phyloP scores from a whole-genome alignment of 164 flowering plant genomes.

The Stephania japonica region DNA sequence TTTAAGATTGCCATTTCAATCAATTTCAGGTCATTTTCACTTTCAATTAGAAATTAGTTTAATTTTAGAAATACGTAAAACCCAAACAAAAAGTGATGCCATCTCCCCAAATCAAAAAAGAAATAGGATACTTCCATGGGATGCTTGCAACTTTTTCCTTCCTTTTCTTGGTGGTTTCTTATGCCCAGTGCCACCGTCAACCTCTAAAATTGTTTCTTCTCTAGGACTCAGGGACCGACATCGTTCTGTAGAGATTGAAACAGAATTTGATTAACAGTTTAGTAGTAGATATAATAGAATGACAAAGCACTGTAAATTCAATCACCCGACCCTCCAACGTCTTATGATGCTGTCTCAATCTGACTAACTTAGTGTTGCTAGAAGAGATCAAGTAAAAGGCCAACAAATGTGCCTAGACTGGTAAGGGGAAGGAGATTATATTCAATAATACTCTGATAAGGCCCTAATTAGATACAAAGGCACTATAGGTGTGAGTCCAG shows the following conservation, averaged over 20 bases:
- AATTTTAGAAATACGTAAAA: background rate
- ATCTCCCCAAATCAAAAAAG: background rate
- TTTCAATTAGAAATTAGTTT: background rate
- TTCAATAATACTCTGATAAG: background rate
- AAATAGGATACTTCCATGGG: slow-evolving; percentile 51
- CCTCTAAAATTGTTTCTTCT: slow-evolving; percentile 35
- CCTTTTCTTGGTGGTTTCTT: slow-evolving; percentile 70
- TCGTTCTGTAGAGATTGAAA: slow-evolving; percentile 41
- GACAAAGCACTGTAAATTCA: background rate
- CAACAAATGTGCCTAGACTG: background rate
- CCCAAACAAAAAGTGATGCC: background rate
- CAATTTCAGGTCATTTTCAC: background rate
- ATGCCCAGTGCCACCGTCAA: slow-evolving; percentile 42
- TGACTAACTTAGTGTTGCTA: background rate
- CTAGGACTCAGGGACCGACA: slow-evolving; percentile 43
- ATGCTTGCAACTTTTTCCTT: slow-evolving; percentile 44
- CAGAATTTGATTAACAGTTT: slow-evolving; percentile 7
- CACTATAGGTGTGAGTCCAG: too few species aligned
- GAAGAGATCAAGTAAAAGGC: background rate
- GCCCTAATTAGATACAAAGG: too few species aligned
- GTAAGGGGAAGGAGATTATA: background rate
- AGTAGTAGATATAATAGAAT: slow-evolving; percentile 1
- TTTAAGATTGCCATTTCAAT: background rate
- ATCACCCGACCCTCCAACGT: background rate
- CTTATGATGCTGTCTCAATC: background rate